Conservation (phyloP, 148 eudicot genomes). For the Chenopodium quinoa region DNA sequence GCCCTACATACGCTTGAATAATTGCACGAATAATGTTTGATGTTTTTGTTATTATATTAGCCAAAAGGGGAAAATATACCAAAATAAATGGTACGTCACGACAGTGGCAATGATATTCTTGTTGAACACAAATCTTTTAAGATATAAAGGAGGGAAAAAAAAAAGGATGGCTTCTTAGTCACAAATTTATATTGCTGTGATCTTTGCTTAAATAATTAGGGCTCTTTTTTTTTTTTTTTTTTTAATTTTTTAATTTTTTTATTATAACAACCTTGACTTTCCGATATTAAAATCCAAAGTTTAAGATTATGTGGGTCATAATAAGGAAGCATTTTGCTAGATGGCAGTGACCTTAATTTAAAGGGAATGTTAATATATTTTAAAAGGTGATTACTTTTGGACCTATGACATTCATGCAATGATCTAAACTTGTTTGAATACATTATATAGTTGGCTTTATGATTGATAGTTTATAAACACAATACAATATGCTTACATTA, state of each 20-base stretch:
- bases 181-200: conserved; percentile 1
- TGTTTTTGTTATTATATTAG: too few relatives aligned
- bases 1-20: neutral
- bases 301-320: conserved; percentile 6
- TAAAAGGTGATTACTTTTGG: too few relatives aligned
- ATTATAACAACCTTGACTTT: conserved; percentile 11
- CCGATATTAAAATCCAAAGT: neutral
- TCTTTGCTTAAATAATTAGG: conserved; percentile 6
- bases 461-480: too few relatives aligned
- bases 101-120: neutral
- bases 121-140: neutral
- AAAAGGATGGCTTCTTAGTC: neutral
- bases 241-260: neutral
- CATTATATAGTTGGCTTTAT: too few relatives aligned
- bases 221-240: too few relatives aligned
- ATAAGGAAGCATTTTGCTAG: neutral
- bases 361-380: too few relatives aligned
- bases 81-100: neutral
- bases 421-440: too few relatives aligned
- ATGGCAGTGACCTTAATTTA: too few relatives aligned
- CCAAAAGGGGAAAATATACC: neutral
- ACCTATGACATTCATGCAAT: too few relatives aligned
- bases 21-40: too few relatives aligned
- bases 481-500: too few relatives aligned
- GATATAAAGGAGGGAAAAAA: neutral